Evolutionary conservation across 495 filamentous ascomycete genomes (phyloP), one percentile per base, ranked within the genome.

Genomic region (Cercophora samala): DNA sequence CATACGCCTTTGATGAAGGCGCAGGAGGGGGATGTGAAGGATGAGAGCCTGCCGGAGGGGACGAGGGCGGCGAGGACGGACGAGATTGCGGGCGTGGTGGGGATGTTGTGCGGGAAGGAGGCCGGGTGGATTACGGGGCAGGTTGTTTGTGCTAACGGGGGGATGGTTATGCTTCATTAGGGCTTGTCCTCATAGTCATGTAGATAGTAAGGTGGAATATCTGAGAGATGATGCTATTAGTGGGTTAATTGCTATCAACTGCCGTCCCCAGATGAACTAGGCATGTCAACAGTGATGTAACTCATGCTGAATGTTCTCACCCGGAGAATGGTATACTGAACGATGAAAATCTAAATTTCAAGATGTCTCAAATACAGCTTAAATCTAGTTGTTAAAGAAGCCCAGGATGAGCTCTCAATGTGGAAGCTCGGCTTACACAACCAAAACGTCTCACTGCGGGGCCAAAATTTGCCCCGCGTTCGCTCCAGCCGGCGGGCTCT

Each of bases 111-210:
- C 72, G 84, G 83, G 1, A 79, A 81, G 25, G 93, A 97, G 72
- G 83, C 83, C 4, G 84, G 77, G 17, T 96, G 90, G 91, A 90
- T 87, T 76, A 97, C 93, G 1, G 93, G 93, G 1, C 90, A 89
- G 73, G 89, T 96, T 58, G 85, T 97, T 2, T 91, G 89, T 77
- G 91, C 91, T n/a, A 96, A 96, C 75, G 92, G 92, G 1, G 92
- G 92, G 5, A 89, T 95, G 85, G 81, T 81, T 66, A 85, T 89
- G 77, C 74, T 82, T 70, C 75, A 78, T 37, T 87, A 81, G 37
- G 9, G 37, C n/a, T n/a, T n/a, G n/a, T n/a, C n/a, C n/a, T n/a
- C n/a, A n/a, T n/a, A n/a, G n/a, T n/a, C n/a, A n/a, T n/a, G n/a
- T n/a, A n/a, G n/a, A n/a, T n/a, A n/a, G n/a, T n/a, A n/a, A n/a